Evolutionary conservation across 2,329 filamentous ascomycete species (phyloP).

Genomic region (Xylaria sp.): DNA sequence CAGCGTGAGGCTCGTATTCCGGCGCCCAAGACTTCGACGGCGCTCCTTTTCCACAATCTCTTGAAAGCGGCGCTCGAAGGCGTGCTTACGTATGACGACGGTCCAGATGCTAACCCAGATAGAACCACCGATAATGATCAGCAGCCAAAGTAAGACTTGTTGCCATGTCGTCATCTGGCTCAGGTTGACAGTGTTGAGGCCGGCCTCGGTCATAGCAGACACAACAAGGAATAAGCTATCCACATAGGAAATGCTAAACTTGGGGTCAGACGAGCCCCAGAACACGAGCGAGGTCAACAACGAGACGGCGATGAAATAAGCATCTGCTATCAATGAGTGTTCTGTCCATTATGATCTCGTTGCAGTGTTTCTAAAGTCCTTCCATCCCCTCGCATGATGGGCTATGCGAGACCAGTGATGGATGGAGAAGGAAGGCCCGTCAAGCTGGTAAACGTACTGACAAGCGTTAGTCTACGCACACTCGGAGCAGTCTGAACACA

Average conservation of each 20-base stretch:
- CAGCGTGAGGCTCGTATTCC: conserved; percentile 44
- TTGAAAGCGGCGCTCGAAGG: conserved; percentile 70
- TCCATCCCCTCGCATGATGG: neutral
- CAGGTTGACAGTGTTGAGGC: conserved; percentile 69
- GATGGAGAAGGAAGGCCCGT: neutral
- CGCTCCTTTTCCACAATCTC: conserved; percentile 59
- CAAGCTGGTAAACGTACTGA: conserved; percentile 28
- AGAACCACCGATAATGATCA: conserved; percentile 71
- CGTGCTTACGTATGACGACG: conserved; percentile 67
- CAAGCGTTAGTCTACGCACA: conserved; percentile 10
- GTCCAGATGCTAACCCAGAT: conserved; percentile 73
- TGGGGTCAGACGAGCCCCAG: conserved; percentile 64
- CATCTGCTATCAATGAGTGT: conserved; percentile 49
- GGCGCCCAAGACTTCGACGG: conserved; percentile 46
- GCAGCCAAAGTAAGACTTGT: conserved; percentile 69
- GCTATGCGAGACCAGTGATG: neutral
- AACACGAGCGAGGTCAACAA: conserved; percentile 69
- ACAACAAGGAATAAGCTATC: conserved; percentile 72
- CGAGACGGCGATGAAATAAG: conserved; percentile 68
- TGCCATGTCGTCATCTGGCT: conserved; percentile 73
- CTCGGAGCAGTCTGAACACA: neutral
- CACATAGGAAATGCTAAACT: conserved; percentile 64
- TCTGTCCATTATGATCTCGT: conserved; percentile 4
- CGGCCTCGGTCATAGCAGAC: conserved; percentile 74
- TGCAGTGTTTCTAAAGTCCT: neutral